Percentiles rank a stretch among this genome's conserved stretches.
Conservation (phyloP, 441 rosid genomes). For the Syzygium syzygioides region DNA sequence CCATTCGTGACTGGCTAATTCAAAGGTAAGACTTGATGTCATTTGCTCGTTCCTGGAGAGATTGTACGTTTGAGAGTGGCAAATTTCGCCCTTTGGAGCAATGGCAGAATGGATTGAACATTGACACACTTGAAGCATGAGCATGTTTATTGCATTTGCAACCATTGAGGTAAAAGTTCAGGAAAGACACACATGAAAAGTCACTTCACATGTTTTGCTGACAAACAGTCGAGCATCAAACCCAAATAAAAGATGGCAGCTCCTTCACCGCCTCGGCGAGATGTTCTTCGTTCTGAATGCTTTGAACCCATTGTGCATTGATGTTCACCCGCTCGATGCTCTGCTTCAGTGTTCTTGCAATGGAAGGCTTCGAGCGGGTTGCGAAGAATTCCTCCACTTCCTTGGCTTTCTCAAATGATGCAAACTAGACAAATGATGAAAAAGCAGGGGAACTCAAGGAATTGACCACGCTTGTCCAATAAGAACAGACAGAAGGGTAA, state of each 20-base stretch:
- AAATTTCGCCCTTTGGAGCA: not conserved
- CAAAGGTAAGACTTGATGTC: not conserved
- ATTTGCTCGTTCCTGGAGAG: not conserved
- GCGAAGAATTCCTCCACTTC: too few relatives aligned
- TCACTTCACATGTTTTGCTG: not conserved
- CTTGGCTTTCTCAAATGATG: too few relatives aligned
- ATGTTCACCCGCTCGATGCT: too few relatives aligned
- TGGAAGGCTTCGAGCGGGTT: too few relatives aligned
- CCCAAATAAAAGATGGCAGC: conserved; percentile 19
- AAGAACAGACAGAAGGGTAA: conserved; percentile 2
- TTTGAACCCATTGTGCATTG: too few relatives aligned
- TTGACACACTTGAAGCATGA: not conserved
- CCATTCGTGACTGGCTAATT: not conserved
- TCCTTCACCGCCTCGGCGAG: conserved; percentile 33
- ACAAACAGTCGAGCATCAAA: not conserved
- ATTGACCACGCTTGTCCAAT: too few relatives aligned
- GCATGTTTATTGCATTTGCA: not conserved
- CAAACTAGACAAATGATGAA: too few relatives aligned
- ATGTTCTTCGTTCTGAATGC: too few relatives aligned
- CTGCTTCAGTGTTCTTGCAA: too few relatives aligned
- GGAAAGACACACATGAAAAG: not conserved
- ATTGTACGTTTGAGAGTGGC: not conserved
- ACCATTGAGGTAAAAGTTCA: not conserved
- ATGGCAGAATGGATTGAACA: not conserved
- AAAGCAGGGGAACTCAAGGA: too few relatives aligned